Percentiles rank a stretch among this genome's conserved stretches.
These are phyloP conservation scores for Mortierella sp. DNA, from an alignment of 371 early-diverging fungal species.

Conservation along the genomic window DNA sequence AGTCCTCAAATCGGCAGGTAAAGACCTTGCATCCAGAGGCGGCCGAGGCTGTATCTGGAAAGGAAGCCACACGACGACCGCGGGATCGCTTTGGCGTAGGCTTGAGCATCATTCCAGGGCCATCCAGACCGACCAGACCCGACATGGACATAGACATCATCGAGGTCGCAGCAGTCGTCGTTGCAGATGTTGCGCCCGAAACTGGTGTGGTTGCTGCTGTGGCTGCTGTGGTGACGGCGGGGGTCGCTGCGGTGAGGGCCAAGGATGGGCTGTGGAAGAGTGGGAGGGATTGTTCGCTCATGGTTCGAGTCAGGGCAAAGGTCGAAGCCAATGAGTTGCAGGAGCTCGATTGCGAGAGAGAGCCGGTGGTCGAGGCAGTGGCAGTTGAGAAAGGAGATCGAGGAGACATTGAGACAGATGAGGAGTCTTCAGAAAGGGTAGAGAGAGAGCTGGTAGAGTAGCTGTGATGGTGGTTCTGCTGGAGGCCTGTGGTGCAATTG, in stretches of 20 bases:
- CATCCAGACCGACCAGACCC: neutral
- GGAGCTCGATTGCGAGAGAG: constrained; percentile 24
- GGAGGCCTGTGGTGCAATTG: neutral
- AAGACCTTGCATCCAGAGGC: constrained; percentile 58
- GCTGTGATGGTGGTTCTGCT: constrained; percentile 32
- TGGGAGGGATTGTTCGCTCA: constrained; percentile 32
- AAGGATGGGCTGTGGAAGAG: constrained; percentile 17
- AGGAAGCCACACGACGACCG: constrained; percentile 66
- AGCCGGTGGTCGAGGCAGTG: neutral
- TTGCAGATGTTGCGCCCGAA: neutral
- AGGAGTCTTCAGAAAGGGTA: constrained; percentile 23
- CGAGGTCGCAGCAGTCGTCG: neutral
- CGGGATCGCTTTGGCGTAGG: constrained; percentile 60
- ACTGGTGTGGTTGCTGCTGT: neutral
- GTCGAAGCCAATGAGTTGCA: constrained; percentile 18
- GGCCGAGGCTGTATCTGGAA: constrained; percentile 47
- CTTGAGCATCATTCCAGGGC: constrained; percentile 3
- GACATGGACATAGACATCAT: neutral
- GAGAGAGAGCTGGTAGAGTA: constrained; percentile 45
- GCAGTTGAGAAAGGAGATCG: constrained; percentile 26
- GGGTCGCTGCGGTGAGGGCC: constrained; percentile 11
- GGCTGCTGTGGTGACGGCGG: constrained; percentile 23
- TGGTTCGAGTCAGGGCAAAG: constrained; percentile 35
- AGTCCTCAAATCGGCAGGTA: constrained; percentile 64
- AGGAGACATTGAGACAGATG: constrained; percentile 37